Base-by-base conservation (phyloP, 768 basidiomycete genomes). In the Rhodotorula kratochvilovae region DNA sequence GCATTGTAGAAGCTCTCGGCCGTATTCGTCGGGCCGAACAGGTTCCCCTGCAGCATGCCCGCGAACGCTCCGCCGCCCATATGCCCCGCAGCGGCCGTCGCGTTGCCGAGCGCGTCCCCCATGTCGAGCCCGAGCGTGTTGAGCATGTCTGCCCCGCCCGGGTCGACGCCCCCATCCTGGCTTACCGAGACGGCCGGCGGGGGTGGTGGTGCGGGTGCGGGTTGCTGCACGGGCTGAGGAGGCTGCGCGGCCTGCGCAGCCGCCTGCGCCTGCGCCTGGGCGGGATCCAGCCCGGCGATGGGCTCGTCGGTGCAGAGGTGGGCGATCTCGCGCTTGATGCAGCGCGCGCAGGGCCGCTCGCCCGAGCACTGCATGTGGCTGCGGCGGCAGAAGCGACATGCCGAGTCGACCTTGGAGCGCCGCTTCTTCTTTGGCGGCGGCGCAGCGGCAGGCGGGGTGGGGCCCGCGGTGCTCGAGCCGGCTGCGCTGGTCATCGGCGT, bases 321-420 rank as follows among this genome's bases (percentile, higher is more conserved):
- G 0, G 92, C 91, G 71, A 97, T 97, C 80, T 97, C 94, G 50
- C 95, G 87, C 80, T 97, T 97, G 77, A 97, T 91, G 77, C 93
- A 94, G 76, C 60, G 42, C 35, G 63, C 35, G 39, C 53, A 69
- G 46, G 70, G 66, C 53, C 64, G 66, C 46, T 76, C 59, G 13
- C 64, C 63, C 27, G 74, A 50, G 61, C 71, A 55, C 53, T 61
- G 72, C 75, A 63, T 72, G 61, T 60, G 64, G 25, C 48, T 62
- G 5, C 71, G 68, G 11, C 74, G 72, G 56, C 77, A 76, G 73
- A 78, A 76, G 17, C 68, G 67, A 48, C 77, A 78, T 3, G 77
- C 77, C 36, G 72, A 72, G 33, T 74, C 70, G 56, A 76, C 76
- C 45, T 78, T 78, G 43, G 64, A 63, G 4, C 71, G 60, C 2